Evolutionary conservation across 306 rosid species (phyloP).

Genomic region (Dicorynia guianensis): DNA sequence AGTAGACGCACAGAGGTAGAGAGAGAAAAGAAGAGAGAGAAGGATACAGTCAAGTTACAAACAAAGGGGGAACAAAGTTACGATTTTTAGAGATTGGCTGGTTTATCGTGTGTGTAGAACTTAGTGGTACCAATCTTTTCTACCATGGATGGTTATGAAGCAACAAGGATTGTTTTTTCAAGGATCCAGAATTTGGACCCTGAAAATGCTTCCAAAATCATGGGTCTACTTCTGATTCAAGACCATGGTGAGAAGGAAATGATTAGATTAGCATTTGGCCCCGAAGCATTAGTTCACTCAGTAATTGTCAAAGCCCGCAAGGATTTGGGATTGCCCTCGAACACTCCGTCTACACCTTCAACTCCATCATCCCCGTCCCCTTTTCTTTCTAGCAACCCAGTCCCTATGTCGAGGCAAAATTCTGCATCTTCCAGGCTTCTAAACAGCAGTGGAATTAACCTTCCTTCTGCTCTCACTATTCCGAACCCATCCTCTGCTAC

Average conservation of each 20-base stretch:
- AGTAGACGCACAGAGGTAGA: neutral
- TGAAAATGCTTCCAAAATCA: slow-evolving; percentile 95
- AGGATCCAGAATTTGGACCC: slow-evolving; percentile 95
- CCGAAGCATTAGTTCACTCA: slow-evolving; percentile 83
- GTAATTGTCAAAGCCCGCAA: slow-evolving; percentile 80
- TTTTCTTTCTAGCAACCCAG: slow-evolving; percentile 39
- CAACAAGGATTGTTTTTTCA: slow-evolving; percentile 84
- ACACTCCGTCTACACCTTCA: slow-evolving; percentile 77
- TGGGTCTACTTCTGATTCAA: slow-evolving; percentile 91
- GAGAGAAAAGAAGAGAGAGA: neutral
- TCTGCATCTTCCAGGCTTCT: slow-evolving; percentile 63
- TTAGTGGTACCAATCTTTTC: slow-evolving; percentile 36
- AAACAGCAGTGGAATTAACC: slow-evolving; percentile 15
- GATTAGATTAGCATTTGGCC: slow-evolving; percentile 94
- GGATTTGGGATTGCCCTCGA: slow-evolving; percentile 72
- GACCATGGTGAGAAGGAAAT: slow-evolving; percentile 99
- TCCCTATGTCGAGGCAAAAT: slow-evolving; percentile 39
- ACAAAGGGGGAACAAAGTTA: neutral
- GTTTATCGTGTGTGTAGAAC: slow-evolving; percentile 43
- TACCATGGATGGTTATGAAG: slow-evolving; percentile 92
- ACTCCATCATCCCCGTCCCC: slow-evolving; percentile 80
- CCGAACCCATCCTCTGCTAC: too few relatives aligned
- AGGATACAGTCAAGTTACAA: slow-evolving; percentile 24
- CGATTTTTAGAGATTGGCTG: slow-evolving; percentile 16
- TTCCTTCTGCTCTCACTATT: neutral